Conservation (phyloP, 306 rosid species). For the Alnus glutinosa region DNA sequence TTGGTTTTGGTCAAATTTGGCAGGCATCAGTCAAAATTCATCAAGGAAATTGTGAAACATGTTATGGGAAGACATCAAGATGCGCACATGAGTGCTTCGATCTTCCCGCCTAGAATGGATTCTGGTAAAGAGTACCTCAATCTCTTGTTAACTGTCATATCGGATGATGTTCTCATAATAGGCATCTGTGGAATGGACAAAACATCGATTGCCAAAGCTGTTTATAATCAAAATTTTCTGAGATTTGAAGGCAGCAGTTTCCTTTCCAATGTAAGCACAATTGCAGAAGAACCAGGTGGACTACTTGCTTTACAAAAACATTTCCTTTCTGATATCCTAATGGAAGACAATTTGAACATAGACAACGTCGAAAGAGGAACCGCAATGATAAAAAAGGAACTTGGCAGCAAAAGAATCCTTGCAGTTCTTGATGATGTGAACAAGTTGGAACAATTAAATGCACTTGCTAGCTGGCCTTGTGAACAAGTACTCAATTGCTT, state of each 20-base stretch:
- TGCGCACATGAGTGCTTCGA: slow-evolving; percentile 23
- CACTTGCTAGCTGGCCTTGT: slow-evolving; percentile 11
- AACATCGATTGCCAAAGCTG: slow-evolving; percentile 14
- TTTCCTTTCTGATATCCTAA: slow-evolving; percentile 2
- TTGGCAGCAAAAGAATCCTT: slow-evolving; percentile 3
- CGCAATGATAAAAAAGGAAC: slow-evolving; percentile 3
- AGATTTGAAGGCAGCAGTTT: slow-evolving; percentile 24
- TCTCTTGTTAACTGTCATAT: slow-evolving; percentile 3
- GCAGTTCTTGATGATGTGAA: slow-evolving; percentile 21
- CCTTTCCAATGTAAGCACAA: background rate
- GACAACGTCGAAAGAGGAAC: background rate
- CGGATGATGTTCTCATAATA: background rate
- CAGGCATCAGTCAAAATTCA: slow-evolving; percentile 30
- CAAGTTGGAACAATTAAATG: slow-evolving; percentile 2
- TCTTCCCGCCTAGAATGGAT: slow-evolving; percentile 8
- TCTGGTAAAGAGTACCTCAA: slow-evolving; percentile 5
- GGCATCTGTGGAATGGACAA: slow-evolving; percentile 34
- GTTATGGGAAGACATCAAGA: slow-evolving; percentile 24
- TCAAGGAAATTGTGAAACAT: slow-evolving; percentile 32
- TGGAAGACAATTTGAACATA: background rate
- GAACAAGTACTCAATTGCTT: background rate
- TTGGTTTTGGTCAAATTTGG: background rate
- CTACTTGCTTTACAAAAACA: slow-evolving; percentile 9
- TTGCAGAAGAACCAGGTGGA: background rate
- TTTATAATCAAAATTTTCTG: background rate